Conservation (phyloP, 805 yeast genomes). For the Candida piceae region DNA sequence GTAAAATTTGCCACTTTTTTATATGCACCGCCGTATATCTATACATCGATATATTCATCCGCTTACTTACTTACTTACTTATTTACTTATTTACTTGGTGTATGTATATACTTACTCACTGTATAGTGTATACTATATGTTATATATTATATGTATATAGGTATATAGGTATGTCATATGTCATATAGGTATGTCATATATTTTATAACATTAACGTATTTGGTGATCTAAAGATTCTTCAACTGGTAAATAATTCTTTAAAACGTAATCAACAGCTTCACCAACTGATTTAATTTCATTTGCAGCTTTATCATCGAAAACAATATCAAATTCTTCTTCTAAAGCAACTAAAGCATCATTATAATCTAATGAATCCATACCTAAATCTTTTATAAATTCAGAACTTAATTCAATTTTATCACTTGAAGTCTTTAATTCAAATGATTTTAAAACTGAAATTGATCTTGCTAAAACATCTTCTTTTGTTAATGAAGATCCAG, state of each 20-base stretch:
- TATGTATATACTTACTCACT: too few species aligned
- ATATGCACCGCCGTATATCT: too few species aligned
- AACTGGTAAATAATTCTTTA: slow-evolving; percentile 30
- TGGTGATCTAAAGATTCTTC: slow-evolving; percentile 32
- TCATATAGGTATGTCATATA: too few species aligned
- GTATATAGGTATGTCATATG: too few species aligned
- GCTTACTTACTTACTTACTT: too few species aligned
- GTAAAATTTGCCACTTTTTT: too few species aligned
- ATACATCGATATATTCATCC: too few species aligned
- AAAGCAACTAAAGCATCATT: slow-evolving; percentile 95
- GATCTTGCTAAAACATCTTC: slow-evolving; percentile 82
- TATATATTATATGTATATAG: too few species aligned
- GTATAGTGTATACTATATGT: too few species aligned
- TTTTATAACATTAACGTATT: slow-evolving; percentile 33
- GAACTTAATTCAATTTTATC: slow-evolving; percentile 33
- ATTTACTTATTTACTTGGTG: too few species aligned
- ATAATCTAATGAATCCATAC: slow-evolving; percentile 90
- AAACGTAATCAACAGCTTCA: slow-evolving; percentile 53
- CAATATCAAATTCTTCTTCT: slow-evolving; percentile 75
- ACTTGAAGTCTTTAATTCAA: slow-evolving; percentile 30
- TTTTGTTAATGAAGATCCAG: slow-evolving; percentile 61
- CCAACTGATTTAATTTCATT: slow-evolving; percentile 59
- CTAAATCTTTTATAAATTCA: slow-evolving; percentile 62
- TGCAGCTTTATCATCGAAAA: slow-evolving; percentile 39
- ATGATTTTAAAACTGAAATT: slow-evolving; percentile 65